Conservation (phyloP, 345 rosid genomes). For the Viola odorata region DNA sequence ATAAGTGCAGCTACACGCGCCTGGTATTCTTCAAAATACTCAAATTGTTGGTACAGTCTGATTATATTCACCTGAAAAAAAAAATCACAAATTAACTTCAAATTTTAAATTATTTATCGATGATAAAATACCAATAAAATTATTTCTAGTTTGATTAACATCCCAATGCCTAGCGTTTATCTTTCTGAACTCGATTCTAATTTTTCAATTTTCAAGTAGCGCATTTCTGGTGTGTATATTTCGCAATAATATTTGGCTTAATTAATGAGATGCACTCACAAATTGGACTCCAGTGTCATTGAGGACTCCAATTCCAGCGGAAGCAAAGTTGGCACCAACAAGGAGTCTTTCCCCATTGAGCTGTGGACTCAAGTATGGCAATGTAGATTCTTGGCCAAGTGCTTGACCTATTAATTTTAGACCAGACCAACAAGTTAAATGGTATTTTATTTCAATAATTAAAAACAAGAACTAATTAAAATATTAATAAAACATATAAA, state of each 20-base stretch:
- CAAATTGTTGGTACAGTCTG: slow-evolving; percentile 50
- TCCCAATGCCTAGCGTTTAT: too few species aligned
- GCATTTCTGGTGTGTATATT: too few species aligned
- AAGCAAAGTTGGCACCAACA: slow-evolving; percentile 30
- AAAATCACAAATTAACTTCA: slow-evolving; percentile 2
- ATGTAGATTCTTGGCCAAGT: slow-evolving; percentile 12
- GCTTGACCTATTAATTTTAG: slow-evolving; percentile 5
- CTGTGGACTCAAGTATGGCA: slow-evolving; percentile 27
- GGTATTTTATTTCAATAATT: not conserved
- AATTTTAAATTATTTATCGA: not conserved
- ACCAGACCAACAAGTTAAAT: not conserved
- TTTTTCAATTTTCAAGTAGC: too few species aligned
- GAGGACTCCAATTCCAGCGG: slow-evolving; percentile 32
- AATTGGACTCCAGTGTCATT: slow-evolving; percentile 30
- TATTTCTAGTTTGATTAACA: too few species aligned
- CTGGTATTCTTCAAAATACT: slow-evolving; percentile 59
- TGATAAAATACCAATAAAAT: too few species aligned
- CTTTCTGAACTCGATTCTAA: too few species aligned
- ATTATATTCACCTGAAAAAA: slow-evolving; percentile 50
- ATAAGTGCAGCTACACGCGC: slow-evolving; percentile 36
- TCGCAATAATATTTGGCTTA: not conserved
- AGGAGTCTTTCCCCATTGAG: slow-evolving; percentile 15
- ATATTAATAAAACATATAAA: not conserved
- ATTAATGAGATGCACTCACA: slow-evolving; percentile 10
- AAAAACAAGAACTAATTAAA: not conserved